Evolutionary conservation across 768 basidiomycete genomes (phyloP), one percentile per base, ranked within the genome.

Genomic region (Auricularia auricula-judae): DNA sequence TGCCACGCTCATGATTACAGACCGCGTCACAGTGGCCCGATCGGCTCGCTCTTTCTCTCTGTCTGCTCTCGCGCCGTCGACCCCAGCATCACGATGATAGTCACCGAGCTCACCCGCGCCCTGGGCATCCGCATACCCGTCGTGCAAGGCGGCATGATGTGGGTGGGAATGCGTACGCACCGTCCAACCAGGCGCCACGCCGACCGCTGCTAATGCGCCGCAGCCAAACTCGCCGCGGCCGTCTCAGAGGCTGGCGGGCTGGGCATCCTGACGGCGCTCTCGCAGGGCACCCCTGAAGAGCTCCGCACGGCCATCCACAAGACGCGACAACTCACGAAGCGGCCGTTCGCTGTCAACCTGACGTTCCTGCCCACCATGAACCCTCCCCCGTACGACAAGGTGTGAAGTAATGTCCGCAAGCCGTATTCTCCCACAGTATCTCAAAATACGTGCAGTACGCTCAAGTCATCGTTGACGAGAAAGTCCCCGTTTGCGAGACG

Each of bases 131-230:
- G 62, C 29, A 67, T 72, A 4, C 92, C 91, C 16, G 78, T 93
- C 58, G 82, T 94, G 1, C 92, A 93, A 72, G 91, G 91, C 29
- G 91, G 90, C 59, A 93, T 93, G 91, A 91, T 93, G 84, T 94
- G 88, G 88, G 90, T 76, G 58, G 72, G 70, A n/a, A 18, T 64
- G 18, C 66, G 47, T 66, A 29, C 47, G 64, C 23, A 62, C 59
- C 7, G 7, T 14, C 14, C 54, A 3, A 7, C 12, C 39, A 42
- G 8, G 56, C 39, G 18, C 35, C 12, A 23, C 34, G 34, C 56
- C 62, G 11, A 10, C 33, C 4, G 21, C 18, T 16, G 29, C 16
- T 69, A 63, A 53, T 66, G 68, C 91, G 91, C 95, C 56, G 92
- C 92, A 14, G 91, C 93, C 1, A 72, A 74, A 65, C 82, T 94